A percentile compares a stretch with the other conserved stretches of the same genome.
phyloP scores from a whole-genome alignment of 129 eudicot species.

The Rutidosis leptorrhynchoides region DNA sequence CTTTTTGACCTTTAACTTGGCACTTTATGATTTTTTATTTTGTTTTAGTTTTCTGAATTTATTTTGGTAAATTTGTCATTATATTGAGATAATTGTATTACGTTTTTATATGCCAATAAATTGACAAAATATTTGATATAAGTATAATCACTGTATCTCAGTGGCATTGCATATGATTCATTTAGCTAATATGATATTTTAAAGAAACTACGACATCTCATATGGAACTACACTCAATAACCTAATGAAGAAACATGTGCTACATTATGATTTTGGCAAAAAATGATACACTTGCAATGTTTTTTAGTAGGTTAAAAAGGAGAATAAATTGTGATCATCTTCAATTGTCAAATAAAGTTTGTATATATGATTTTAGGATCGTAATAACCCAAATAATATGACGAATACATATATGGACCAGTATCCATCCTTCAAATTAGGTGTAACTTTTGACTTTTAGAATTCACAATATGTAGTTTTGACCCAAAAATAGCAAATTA shows the following conservation, averaged over 20 bases:
- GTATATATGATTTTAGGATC: neutral
- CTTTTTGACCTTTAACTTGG: constrained; percentile 3
- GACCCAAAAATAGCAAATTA: constrained; percentile 6
- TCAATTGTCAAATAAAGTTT: neutral
- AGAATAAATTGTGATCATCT: neutral
- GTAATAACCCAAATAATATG: neutral
- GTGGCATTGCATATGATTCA: neutral
- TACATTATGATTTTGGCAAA: neutral
- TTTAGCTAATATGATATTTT: neutral
- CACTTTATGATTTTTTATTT: neutral
- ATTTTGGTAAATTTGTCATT: neutral
- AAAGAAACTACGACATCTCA: neutral
- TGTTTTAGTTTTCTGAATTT: neutral
- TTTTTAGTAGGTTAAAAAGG: neutral
- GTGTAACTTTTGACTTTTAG: constrained; percentile 20
- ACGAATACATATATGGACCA: constrained; percentile 6
- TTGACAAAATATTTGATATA: neutral
- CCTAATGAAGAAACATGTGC: neutral
- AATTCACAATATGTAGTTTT: neutral
- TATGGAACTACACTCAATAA: neutral
- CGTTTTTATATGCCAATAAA: neutral
- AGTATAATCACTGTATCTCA: neutral
- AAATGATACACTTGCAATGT: constrained; percentile 6
- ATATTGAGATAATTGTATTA: neutral
- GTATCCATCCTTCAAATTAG: constrained; percentile 20